Base-by-base conservation (phyloP, 352 stramenopile species). In the Phytophthora europaea region DNA sequence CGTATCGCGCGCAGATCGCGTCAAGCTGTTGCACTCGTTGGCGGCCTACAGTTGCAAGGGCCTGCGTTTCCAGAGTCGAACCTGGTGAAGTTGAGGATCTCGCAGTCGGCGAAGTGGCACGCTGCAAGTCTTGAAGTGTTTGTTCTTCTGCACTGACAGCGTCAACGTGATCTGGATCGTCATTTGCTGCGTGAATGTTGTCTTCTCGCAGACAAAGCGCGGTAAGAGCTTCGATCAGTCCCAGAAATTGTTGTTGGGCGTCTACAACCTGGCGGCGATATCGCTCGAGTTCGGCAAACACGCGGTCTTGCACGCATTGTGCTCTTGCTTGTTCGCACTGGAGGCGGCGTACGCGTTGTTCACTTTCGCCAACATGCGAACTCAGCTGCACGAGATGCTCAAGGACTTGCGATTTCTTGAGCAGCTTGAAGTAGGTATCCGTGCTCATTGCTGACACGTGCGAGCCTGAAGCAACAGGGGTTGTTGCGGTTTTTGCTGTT, bases 381-480 rank as follows among this genome's bases (percentile, higher is more conserved):
- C 74, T 88, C 55, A 90, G 67, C 16, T 75, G 63, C 8, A 89
- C 63, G 0, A 93, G 50, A 12, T 90, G 81, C 18, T 91, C 82
- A 7, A 93, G 69, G 13, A 93, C 78, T 69, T 93, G 79, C 0
- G 80, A 83, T 48, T 91, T 93, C 60, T 91, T 93, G 9, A 93
- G 76, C 10, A 93, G 69, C 2, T 85, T 81, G 33, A 91, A 91
- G 70, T 93, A 93, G 34, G 78, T 79, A 45, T 87, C 83, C n/a
- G 75, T 63, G 36, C 53, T 84, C 72, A 91, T 91, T n/a, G 62
- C 58, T 15, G 72, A 61, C 13, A 70, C 59, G 3, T 69, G 64
- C 1, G 53, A 28, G 22, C 54, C 26, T 31, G 65, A 20, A 53
- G 50, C 43, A 55, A 47, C 16, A 60, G 63, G 40, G 33, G 67